Evolutionary conservation across 768 basidiomycete species (phyloP).

Genomic region (Podaxis sp.): DNA sequence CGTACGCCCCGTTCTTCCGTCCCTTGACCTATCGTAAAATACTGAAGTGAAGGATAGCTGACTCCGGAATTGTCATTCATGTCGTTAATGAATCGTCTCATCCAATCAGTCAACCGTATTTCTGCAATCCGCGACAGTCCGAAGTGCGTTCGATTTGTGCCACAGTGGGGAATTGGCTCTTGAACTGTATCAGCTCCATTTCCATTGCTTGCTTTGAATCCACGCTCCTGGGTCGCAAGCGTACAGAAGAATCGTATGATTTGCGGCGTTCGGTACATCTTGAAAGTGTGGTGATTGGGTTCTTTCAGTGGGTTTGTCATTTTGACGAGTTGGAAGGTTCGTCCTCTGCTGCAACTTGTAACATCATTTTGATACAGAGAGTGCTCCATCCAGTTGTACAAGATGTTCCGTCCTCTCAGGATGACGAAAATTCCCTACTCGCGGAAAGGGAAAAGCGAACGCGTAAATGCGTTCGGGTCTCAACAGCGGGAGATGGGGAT

Average conservation of each 20-base stretch:
- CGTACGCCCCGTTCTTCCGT: constrained; percentile 14
- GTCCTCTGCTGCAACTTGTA: background rate
- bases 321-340: constrained; percentile 4
- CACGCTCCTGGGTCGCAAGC: background rate
- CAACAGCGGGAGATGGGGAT: background rate
- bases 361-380: background rate
- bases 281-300: background rate
- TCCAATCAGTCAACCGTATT: constrained; percentile 2
- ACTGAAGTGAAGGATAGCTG: background rate
- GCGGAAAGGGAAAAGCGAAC: background rate
- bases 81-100: constrained; percentile 6
- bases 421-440: background rate
- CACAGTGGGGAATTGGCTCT: background rate
- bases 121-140: background rate
- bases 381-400: background rate
- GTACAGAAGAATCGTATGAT: background rate
- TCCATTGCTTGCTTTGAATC: constrained; percentile 12
- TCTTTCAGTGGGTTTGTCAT: constrained; percentile 3
- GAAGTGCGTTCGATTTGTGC: background rate
- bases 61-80: background rate
- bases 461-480: background rate
- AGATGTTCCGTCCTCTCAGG: constrained; percentile 1
- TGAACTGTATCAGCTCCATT: background rate
- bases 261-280: background rate
- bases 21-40: background rate